A percentile compares a stretch with the other conserved stretches of the same genome.
Conservation (phyloP, 2,329 filamentous ascomycete species). For the Dothistroma pini region DNA sequence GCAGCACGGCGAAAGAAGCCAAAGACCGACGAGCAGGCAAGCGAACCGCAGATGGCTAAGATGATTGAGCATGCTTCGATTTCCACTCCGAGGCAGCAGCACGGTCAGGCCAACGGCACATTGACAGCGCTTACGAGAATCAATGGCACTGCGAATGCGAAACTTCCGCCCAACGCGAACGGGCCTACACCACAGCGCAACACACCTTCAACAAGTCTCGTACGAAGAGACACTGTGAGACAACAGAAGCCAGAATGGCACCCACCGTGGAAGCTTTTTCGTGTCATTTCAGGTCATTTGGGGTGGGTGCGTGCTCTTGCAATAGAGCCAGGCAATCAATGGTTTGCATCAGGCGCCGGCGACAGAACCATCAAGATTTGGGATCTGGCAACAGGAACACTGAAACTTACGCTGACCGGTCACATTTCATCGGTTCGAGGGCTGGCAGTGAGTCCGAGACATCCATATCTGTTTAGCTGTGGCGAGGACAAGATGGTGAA, state of each 20-base stretch:
- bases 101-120: slow-evolving; percentile 43
- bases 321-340: slow-evolving; percentile 93
- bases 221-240: slow-evolving; percentile 60
- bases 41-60: slow-evolving; percentile 57
- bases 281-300: slow-evolving; percentile 92
- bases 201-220: slow-evolving; percentile 54
- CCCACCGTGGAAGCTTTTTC: slow-evolving; percentile 96
- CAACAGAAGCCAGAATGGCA: slow-evolving; percentile 90
- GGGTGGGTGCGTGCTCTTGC: slow-evolving; percentile 90
- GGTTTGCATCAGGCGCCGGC: slow-evolving; percentile 93
- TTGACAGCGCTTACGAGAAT: slow-evolving; percentile 54
- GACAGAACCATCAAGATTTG: slow-evolving; percentile 98
- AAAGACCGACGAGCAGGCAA: slow-evolving; percentile 52
- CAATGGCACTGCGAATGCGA: slow-evolving; percentile 40
- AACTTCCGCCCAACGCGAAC: slow-evolving; percentile 53
- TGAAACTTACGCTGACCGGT: slow-evolving; percentile 82
- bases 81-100: slow-evolving; percentile 45
- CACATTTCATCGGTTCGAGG: slow-evolving; percentile 93
- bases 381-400: slow-evolving; percentile 85
- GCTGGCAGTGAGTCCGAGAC: slow-evolving; percentile 83
- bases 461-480: slow-evolving; percentile 96
- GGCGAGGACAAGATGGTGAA: slow-evolving; percentile 99
- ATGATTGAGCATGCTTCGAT: slow-evolving; percentile 63
- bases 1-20: slow-evolving; percentile 61
- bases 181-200: slow-evolving; percentile 51